Conservation (phyloP, 73 alveolate genomes). For the Symbiodinium natans region DNA sequence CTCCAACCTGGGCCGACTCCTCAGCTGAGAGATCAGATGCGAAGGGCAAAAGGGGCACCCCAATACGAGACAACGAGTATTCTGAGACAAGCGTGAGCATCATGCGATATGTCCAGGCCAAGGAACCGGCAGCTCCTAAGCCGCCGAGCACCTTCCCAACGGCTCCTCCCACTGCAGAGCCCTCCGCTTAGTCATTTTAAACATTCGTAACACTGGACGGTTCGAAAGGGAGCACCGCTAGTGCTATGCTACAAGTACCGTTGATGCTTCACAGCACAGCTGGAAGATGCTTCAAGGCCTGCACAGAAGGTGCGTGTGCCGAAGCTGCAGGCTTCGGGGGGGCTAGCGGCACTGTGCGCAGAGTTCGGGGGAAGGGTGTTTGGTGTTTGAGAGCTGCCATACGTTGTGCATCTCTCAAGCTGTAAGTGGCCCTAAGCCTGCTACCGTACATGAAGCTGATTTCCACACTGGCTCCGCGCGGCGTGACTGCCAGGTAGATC, state of each 20-base stretch:
- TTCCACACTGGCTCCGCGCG: too few species aligned
- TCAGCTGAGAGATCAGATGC: neutral
- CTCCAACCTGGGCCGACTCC: constrained; percentile 60
- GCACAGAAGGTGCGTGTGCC: constrained; percentile 75
- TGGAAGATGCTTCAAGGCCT: constrained; percentile 23
- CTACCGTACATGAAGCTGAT: too few species aligned
- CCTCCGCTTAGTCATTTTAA: too few species aligned
- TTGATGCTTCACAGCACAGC: too few species aligned
- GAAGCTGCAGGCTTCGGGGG: constrained; percentile 58
- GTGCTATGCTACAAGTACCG: neutral
- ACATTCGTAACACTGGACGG: too few species aligned
- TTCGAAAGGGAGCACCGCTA: too few species aligned
- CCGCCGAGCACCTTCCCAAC: constrained; percentile 84
- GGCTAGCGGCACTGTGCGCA: too few species aligned
- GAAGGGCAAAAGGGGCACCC: neutral
- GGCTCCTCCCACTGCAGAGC: constrained; percentile 74
- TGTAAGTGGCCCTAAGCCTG: neutral
- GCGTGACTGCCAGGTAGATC: constrained; percentile 56
- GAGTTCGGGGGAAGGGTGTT: too few species aligned
- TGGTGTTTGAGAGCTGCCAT: too few species aligned
- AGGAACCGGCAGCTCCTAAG: constrained; percentile 16
- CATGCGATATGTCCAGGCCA: neutral
- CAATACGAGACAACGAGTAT: too few species aligned
- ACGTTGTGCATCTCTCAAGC: too few species aligned
- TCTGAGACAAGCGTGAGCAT: too few species aligned